These are phyloP conservation scores for Neoarthrinium moseri DNA, from an alignment of 2,329 filamentous ascomycete genomes.

Conservation along the genomic window DNA sequence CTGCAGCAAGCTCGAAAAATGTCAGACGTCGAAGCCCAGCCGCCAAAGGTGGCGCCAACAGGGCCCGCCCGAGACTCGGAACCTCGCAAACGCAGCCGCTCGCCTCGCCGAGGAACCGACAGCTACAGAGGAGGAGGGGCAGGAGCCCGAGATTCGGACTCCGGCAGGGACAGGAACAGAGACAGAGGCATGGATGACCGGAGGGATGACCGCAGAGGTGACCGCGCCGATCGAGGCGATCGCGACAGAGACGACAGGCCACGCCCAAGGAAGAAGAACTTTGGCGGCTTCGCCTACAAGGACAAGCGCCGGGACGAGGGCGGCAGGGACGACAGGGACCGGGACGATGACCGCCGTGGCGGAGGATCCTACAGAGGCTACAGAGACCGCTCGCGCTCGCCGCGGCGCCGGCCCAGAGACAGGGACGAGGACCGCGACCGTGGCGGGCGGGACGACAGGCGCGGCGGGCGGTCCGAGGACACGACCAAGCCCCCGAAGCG, in stretches of 20 bases:
- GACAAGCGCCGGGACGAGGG: conserved; percentile 49
- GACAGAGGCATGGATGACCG: conserved; percentile 16
- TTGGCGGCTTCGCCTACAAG: conserved; percentile 59
- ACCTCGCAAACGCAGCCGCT: conserved; percentile 11
- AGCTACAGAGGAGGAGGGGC: background rate
- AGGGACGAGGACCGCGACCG: conserved; percentile 35
- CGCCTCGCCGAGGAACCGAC: background rate
- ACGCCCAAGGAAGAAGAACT: conserved; percentile 27
- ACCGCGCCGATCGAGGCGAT: conserved; percentile 1
- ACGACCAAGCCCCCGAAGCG: conserved; percentile 32
- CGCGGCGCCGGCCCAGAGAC: conserved; percentile 33
- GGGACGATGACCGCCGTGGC: conserved; percentile 35
- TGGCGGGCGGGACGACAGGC: conserved; percentile 26
- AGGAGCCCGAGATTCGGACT: too few relatives aligned
- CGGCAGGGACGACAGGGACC: conserved; percentile 42
- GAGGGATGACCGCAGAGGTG: conserved; percentile 18
- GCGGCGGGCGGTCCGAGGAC: conserved; percentile 24
- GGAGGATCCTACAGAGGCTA: conserved; percentile 52
- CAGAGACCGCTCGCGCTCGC: conserved; percentile 38
- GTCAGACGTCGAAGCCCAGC: background rate
- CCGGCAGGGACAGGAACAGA: background rate
- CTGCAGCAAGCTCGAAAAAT: too few relatives aligned
- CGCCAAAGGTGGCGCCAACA: background rate
- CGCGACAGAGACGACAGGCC: conserved; percentile 19
- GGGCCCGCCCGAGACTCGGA: conserved; percentile 3